Evolutionary conservation across 495 filamentous ascomycete genomes (phyloP).

Genomic region (Penicillium argentinense): DNA sequence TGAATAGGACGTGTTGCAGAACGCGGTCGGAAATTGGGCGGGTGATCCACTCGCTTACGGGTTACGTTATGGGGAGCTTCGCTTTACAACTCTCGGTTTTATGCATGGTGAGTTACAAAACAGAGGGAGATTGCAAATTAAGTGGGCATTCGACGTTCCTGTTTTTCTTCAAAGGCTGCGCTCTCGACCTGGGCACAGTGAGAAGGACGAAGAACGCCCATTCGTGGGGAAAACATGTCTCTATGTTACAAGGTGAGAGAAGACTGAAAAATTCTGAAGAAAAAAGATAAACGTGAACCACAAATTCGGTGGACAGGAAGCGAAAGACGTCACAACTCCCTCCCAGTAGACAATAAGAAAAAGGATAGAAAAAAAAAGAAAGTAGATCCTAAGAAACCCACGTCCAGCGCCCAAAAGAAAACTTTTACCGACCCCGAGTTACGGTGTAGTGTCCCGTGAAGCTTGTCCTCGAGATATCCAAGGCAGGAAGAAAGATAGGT

Average conservation of each 20-base stretch:
- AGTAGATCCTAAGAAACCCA: conserved; percentile 13
- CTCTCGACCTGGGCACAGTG: conserved; percentile 3
- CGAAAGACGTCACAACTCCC: conserved; percentile 37
- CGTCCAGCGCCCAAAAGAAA: conserved; percentile 18
- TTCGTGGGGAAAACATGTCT: conserved; percentile 39
- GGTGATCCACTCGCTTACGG: no score
- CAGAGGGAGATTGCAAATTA: not conserved
- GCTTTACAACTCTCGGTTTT: no score
- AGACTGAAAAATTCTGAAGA: not conserved
- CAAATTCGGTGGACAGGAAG: conserved; percentile 24
- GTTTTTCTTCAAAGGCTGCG: conserved; percentile 9
- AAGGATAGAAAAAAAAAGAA: conserved; percentile 12
- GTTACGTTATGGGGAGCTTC: no score
- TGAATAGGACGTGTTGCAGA: no score
- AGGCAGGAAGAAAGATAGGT: not conserved
- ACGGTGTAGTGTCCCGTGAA: conserved; percentile 3
- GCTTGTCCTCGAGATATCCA: conserved; percentile 2
- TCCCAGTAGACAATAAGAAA: conserved; percentile 24
- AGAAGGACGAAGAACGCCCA: conserved; percentile 1
- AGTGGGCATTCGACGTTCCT: conserved; percentile 6
- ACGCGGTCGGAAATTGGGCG: no score
- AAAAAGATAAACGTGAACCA: conserved; percentile 9
- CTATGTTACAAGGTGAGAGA: conserved; percentile 38
- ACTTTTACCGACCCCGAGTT: conserved; percentile 25
- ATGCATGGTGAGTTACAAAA: no score